phyloP scores from a whole-genome alignment of 179 eudicot species.

The Beta corolliflora region DNA sequence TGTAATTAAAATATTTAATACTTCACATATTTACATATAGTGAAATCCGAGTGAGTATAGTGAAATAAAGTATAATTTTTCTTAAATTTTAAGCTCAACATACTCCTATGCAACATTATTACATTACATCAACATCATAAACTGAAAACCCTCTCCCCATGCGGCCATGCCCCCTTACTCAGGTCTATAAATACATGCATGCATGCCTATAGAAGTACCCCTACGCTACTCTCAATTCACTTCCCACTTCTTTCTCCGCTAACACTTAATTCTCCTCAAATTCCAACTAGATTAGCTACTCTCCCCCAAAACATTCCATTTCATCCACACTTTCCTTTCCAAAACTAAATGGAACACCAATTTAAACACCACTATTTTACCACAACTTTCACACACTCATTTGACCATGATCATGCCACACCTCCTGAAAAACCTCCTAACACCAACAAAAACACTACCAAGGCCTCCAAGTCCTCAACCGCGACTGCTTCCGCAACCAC shows the following conservation, averaged over 20 bases:
- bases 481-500: constrained; percentile 1
- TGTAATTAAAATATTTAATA: too few species aligned
- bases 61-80: too few species aligned
- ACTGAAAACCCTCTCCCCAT: not conserved
- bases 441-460: constrained; percentile 15
- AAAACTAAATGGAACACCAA: not conserved
- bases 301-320: constrained; percentile 7
- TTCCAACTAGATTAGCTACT: not conserved
- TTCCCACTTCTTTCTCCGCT: not conserved
- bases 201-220: not conserved
- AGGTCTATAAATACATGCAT: constrained; percentile 21
- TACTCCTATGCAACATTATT: too few species aligned
- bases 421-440: not conserved
- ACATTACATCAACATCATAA: not conserved
- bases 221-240: not conserved
- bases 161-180: too few species aligned
- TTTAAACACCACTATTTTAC: not conserved
- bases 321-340: not conserved
- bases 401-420: not conserved
- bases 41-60: too few species aligned
- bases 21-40: too few species aligned
- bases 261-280: constrained; percentile 3
- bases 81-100: too few species aligned
- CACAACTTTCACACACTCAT: not conserved
- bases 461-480: not conserved